Evolutionary conservation across 2,329 filamentous ascomycete species (phyloP).

Genomic region (Cladosporium halotolerans): DNA sequence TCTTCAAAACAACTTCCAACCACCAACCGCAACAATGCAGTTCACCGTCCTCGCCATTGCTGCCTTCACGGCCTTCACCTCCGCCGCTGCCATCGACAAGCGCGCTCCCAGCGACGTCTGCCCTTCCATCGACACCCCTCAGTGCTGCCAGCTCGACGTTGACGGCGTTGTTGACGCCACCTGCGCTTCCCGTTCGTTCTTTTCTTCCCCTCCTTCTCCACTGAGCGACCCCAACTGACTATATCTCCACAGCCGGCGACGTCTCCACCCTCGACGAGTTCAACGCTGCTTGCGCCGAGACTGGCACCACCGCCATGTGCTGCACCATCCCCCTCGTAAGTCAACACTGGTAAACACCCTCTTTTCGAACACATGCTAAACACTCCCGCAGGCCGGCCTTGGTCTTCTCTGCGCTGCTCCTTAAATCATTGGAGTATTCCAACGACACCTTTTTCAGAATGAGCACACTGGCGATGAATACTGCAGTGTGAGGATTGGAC

Average conservation of each 20-base stretch:
- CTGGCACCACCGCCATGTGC: slow-evolving; percentile 15
- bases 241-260: slow-evolving; percentile 8
- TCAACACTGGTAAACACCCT: neutral
- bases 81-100: slow-evolving; percentile 8
- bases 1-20: neutral
- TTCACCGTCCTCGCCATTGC: slow-evolving; percentile 16
- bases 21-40: slow-evolving; percentile 13
- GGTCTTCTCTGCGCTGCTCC: slow-evolving; percentile 16
- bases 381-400: slow-evolving; percentile 9
- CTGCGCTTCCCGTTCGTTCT: slow-evolving; percentile 13
- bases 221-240: neutral
- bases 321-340: slow-evolving; percentile 17
- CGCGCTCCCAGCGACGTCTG: slow-evolving; percentile 11
- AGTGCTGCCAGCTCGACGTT: slow-evolving; percentile 18
- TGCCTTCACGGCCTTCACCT: slow-evolving; percentile 13
- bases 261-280: slow-evolving; percentile 8
- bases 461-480: too few species aligned
- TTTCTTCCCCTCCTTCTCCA: neutral
- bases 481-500: too few species aligned
- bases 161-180: slow-evolving; percentile 13
- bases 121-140: slow-evolving; percentile 15
- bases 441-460: too few species aligned
- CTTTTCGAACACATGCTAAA: neutral
- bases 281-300: slow-evolving; percentile 11
- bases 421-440: neutral